A percentile compares a stretch with the other conserved stretches of the same genome.
phyloP scores from a whole-genome alignment of 2,329 filamentous ascomycete species.

The Corniculantispora saksenae region DNA sequence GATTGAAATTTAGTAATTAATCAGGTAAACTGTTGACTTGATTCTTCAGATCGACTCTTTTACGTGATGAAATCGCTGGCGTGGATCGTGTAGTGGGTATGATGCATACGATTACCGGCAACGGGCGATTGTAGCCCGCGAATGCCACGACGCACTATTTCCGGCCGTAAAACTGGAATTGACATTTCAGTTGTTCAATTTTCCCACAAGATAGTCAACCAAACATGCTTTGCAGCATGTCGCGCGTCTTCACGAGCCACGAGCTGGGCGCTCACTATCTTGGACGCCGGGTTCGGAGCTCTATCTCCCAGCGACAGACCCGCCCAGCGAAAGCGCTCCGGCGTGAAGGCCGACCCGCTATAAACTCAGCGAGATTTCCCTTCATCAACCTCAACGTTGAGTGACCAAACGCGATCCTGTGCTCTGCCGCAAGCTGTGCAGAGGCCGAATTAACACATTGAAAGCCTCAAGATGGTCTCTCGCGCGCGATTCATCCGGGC shows the following conservation, averaged over 20 bases:
- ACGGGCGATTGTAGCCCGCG: neutral
- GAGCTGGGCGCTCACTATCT: neutral
- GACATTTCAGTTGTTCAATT: neutral
- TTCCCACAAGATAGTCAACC: neutral
- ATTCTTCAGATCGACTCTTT: neutral
- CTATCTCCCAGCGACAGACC: neutral
- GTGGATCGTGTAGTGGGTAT: slow-evolving; percentile 12
- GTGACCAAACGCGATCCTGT: neutral
- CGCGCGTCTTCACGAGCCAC: neutral
- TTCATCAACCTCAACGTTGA: neutral
- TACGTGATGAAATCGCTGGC: slow-evolving; percentile 13
- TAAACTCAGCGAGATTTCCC: slow-evolving; percentile 10
- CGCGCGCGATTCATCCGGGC: slow-evolving; percentile 23
- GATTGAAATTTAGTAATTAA: slow-evolving; percentile 4
- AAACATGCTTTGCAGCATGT: neutral
- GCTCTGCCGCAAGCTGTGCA: neutral
- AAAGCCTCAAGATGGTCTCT: slow-evolving; percentile 23
- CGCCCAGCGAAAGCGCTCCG: neutral
- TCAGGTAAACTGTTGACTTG: neutral
- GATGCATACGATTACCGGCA: neutral
- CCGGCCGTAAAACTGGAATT: neutral
- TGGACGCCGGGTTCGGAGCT: slow-evolving; percentile 4
- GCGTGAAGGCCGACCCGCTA: slow-evolving; percentile 6
- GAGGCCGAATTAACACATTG: neutral
- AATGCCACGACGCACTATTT: neutral